Evolutionary conservation across 2,329 filamentous ascomycete genomes (phyloP).

Genomic region (Aspergillus ibericus): DNA sequence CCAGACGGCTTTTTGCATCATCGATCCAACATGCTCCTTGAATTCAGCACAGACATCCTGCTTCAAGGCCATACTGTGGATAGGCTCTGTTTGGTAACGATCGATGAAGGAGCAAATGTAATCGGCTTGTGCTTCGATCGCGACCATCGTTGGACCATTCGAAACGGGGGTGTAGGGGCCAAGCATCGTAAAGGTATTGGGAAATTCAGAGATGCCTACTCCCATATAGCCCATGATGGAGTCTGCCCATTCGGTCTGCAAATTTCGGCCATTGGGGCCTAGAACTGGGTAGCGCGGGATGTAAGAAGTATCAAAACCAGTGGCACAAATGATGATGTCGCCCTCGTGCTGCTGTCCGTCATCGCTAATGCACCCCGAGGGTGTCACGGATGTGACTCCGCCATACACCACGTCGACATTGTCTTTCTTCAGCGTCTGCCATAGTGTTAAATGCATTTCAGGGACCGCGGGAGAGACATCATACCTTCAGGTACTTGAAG

Average conservation of each 20-base stretch:
- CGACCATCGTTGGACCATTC: conserved; percentile 38
- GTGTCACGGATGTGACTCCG: background rate
- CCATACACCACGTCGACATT: background rate
- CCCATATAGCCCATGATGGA: conserved; percentile 48
- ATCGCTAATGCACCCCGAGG: conserved; percentile 12
- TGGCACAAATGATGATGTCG: conserved; percentile 21
- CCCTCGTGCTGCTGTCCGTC: conserved; percentile 18
- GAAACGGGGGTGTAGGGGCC: conserved; percentile 39
- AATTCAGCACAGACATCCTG: conserved; percentile 38
- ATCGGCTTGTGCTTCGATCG: conserved; percentile 46
- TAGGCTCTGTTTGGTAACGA: conserved; percentile 26
- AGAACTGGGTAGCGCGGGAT: conserved; percentile 48
- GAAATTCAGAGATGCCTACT: conserved; percentile 48
- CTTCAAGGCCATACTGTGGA: conserved; percentile 39
- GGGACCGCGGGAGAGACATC: background rate
- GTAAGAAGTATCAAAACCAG: conserved; percentile 31
- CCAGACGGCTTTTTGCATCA: conserved; percentile 38
- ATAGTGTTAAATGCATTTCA: background rate
- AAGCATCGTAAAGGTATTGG: conserved; percentile 46
- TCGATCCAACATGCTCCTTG: conserved; percentile 31
- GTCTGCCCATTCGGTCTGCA: conserved; percentile 48
- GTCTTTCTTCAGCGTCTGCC: background rate
- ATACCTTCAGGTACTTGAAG: background rate
- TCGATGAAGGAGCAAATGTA: conserved; percentile 43
- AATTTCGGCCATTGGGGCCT: conserved; percentile 38